Evolutionary conservation across 140 eudicot genomes (phyloP), one percentile per base, ranked within the genome.

Genomic region (Cichorium intybus): DNA sequence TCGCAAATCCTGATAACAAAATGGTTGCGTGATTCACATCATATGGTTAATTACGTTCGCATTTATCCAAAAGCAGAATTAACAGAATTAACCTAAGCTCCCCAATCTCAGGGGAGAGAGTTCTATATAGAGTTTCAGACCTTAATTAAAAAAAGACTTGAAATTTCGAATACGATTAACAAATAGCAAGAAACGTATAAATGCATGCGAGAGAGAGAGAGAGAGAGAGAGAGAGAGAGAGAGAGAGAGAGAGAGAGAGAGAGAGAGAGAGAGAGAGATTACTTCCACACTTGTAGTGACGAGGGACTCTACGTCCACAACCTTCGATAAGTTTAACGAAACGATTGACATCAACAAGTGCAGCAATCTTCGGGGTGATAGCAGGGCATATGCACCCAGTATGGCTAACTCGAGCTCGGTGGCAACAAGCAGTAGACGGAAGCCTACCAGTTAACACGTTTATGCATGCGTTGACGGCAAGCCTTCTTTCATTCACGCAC

Each of bases 351-450:
- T 82, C 37, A 34, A 82, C 34, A 0, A 82, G 81, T 15, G 81
- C 81, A 56, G 66, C 81, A 61, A 82, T 7, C 46, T 71, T 75
- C 10, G 84, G 84, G 2, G 87, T 82, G n/a, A 82, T 21, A 20
- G 71, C 74, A 5, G 87, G 66, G 49, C 87, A 78, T 23, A 78
- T 71, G 39, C 87, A 82, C 56, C 67, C 55, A 7, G 63, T 18
- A 62, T 70, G 84, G 41, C 71, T 81, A 18, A 77, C 84, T 24
- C 87, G 77, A 10, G 58, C 61, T 5, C 82, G 55, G 22, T 71
- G 57, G 48, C 88, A 82, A 51, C 82, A 82, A 16, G 5, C 37
- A 0, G 18, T 52, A 39, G 56, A 71, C 31, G 60, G 60, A 24
- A 10, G 60, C 1, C 71, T 61, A 3, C 79, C 81, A 7, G 70